phyloP scores from a whole-genome alignment of 2,329 filamentous ascomycete genomes.

The Sporothrix schenckii region DNA sequence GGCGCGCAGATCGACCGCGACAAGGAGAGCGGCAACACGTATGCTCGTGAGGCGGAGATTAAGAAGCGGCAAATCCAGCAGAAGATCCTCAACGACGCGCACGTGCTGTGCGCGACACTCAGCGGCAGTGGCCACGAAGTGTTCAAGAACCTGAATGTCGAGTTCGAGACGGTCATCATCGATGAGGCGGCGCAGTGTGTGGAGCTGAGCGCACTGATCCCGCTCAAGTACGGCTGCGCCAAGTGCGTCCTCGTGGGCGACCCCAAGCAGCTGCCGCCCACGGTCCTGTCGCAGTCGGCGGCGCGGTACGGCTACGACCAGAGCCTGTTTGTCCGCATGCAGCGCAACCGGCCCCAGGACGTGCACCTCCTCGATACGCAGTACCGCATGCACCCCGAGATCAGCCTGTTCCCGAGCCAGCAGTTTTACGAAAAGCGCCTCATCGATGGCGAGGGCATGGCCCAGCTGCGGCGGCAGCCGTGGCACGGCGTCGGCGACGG shows the following conservation, averaged over 20 bases:
- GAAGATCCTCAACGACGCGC: conserved; percentile 83
- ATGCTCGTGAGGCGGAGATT: conserved; percentile 82
- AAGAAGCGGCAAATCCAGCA: conserved; percentile 83
- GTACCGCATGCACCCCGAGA: conserved; percentile 98
- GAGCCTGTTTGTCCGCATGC: conserved; percentile 98
- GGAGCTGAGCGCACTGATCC: conserved; percentile 93
- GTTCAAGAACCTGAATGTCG: conserved; percentile 90
- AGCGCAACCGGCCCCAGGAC: conserved; percentile 82
- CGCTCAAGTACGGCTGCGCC: conserved; percentile 93
- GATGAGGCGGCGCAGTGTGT: conserved; percentile 98
- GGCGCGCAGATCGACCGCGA: conserved; percentile 83
- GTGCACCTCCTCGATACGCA: conserved; percentile 96
- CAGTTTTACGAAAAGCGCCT: conserved; percentile 92
- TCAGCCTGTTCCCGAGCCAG: conserved; percentile 84
- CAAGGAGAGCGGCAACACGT: conserved; percentile 81
- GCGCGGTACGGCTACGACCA: conserved; percentile 94
- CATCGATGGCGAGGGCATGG: conserved; percentile 84
- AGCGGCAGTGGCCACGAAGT: conserved; percentile 97
- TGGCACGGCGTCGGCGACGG: conserved; percentile 72
- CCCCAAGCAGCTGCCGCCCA: conserved; percentile 94
- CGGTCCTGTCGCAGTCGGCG: conserved; percentile 90
- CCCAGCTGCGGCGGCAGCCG: conserved; percentile 69
- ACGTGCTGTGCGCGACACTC: conserved; percentile 92
- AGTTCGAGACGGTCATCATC: conserved; percentile 98
- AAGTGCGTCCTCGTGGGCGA: conserved; percentile 98